Percentiles rank a stretch among this genome's conserved stretches.
Evolutionary conservation across 2,329 filamentous ascomycete species (phyloP).

Genomic region (Ophiostoma triangulosporum): DNA sequence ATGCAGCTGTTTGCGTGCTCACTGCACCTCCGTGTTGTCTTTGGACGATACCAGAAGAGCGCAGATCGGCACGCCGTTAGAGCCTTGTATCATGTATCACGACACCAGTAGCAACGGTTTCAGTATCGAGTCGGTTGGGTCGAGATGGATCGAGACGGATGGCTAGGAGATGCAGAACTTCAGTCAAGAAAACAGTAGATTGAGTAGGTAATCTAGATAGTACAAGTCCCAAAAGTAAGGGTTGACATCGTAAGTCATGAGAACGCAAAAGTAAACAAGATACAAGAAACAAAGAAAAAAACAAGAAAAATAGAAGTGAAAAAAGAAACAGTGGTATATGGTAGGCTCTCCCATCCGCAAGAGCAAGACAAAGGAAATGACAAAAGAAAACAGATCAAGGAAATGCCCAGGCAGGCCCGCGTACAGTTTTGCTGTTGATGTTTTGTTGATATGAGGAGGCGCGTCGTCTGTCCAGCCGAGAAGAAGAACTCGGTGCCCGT

Average conservation of each 20-base stretch:
- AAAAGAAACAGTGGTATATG: neutral
- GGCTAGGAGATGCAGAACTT: neutral
- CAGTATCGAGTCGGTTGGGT: too few species aligned
- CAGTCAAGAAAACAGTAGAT: neutral
- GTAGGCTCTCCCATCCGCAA: neutral
- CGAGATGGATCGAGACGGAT: too few species aligned
- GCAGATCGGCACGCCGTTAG: neutral
- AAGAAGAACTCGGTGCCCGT: too few species aligned
- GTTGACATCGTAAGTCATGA: neutral
- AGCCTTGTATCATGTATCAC: neutral
- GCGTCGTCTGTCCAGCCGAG: too few species aligned
- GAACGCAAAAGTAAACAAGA: neutral
- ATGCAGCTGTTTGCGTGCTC: too few species aligned
- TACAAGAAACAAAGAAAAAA: neutral
- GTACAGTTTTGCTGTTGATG: slow-evolving; percentile 14
- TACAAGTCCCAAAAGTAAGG: neutral
- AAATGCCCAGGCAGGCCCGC: neutral
- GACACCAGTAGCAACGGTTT: neutral
- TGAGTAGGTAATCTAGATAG: neutral
- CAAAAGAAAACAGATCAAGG: neutral
- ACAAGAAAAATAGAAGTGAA: neutral
- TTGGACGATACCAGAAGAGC: neutral
- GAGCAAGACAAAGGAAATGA: neutral
- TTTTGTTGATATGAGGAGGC: too few species aligned
- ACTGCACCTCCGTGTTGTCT: too few species aligned